Base-by-base conservation (phyloP, 2,329 filamentous ascomycete species). In the Pseudocercospora cruenta region DNA sequence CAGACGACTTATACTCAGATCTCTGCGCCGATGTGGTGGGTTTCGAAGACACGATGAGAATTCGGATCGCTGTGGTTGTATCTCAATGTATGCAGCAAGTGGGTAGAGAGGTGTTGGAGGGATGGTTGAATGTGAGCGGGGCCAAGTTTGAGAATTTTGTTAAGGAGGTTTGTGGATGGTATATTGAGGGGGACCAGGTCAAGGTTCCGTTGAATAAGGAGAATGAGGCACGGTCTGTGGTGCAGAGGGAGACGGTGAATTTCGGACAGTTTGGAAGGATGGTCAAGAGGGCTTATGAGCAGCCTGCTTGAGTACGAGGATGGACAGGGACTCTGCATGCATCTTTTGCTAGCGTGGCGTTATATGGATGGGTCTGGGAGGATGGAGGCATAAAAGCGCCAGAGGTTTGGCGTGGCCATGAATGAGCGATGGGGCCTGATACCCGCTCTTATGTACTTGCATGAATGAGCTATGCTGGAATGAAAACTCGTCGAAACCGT, bases 151-250 rank as follows among this genome's bases (percentile, higher is more conserved):
- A 84, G 62, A 76, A 81, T 64, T 85, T 84, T 64, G 80, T 84
- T 16, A 79, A 78, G 63, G 82, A 80, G 58, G 80, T 84, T 14
- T 95, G 91, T 76, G 92, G 91, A 71, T 99, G 94, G 93, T 87
- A 87, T 74, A 85, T 97, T 49, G 90, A 92, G 67, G 88, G 84
- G 31, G 77, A 78, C 45, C 81, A 76, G 68, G 89, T 97, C 69
- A 87, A 88, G 79, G 87, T 99, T 64, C 95, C 95, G 63, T 84
- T 90, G 76, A 99, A 99, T 84, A 92, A 95, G 77, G 95, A 99
- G 82, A 97, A 97, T 80, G 94, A 98, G 87, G 95, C 93, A 53
- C 93, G 96, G 85, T 95, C 95, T 80, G 91, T 93, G 47, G 91
- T 97, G 80, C 96, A 97, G 76, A 88, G 94, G 75, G 95, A 99